Evolutionary conservation across 257 asterid genomes (phyloP).

Genomic region (Nicotiana tabacum): DNA sequence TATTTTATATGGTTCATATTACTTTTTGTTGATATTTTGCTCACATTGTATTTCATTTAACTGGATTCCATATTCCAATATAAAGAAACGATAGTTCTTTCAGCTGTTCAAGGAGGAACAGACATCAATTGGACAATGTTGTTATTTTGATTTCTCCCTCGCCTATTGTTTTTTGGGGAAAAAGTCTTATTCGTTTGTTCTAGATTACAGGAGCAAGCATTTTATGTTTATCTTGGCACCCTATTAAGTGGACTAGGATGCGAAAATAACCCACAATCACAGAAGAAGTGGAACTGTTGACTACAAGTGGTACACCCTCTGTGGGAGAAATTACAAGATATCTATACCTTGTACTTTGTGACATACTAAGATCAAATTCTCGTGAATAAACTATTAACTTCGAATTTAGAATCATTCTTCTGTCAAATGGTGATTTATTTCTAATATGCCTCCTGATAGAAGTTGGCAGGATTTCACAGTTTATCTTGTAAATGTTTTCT

Average conservation of each 20-base stretch:
- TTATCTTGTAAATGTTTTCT: too few relatives aligned
- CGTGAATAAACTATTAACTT: neutral
- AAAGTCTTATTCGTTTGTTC: neutral
- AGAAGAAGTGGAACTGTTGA: conserved; percentile 6
- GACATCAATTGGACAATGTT: neutral
- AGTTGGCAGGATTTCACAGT: too few relatives aligned
- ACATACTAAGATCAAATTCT: neutral
- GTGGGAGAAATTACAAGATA: neutral
- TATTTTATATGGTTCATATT: neutral
- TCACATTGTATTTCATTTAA: neutral
- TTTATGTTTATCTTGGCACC: neutral
- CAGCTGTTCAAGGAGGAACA: neutral
- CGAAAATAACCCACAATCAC: neutral
- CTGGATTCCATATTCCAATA: neutral
- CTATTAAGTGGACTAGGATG: neutral
- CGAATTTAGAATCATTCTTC: neutral
- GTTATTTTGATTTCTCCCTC: neutral
- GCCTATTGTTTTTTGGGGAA: neutral
- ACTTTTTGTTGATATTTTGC: neutral
- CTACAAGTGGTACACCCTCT: neutral
- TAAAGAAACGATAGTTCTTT: neutral
- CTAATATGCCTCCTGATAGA: too few relatives aligned
- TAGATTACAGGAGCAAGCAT: neutral
- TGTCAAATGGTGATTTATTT: too few relatives aligned
- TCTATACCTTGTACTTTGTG: neutral